phyloP scores from a whole-genome alignment of 2,329 filamentous ascomycete genomes.

The Pseudogymnoascus sp. region DNA sequence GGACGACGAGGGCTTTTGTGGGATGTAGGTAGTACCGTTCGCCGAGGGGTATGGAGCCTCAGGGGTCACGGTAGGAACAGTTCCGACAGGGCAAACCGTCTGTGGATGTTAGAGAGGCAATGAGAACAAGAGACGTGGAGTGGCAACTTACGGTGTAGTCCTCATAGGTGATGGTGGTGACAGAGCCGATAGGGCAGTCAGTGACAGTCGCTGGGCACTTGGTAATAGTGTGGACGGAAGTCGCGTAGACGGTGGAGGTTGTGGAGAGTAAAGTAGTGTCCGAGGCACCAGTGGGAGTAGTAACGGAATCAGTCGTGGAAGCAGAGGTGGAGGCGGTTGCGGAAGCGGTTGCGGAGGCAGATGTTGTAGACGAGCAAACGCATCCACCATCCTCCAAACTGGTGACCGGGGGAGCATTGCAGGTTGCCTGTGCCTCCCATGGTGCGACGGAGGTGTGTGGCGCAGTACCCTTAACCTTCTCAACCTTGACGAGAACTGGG shows the following conservation, averaged over 20 bases:
- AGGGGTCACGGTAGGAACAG: background rate
- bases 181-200: slow-evolving; percentile 32
- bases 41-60: background rate
- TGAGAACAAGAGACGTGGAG: background rate
- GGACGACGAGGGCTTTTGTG: background rate
- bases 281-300: background rate
- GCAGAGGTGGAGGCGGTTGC: background rate
- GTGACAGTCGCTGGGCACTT: slow-evolving; percentile 30
- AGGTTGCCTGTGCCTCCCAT: slow-evolving; percentile 37
- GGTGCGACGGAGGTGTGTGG: slow-evolving; percentile 27
- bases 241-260: slow-evolving; percentile 14
- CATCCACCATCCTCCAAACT: slow-evolving; percentile 28
- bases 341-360: background rate
- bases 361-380: slow-evolving; percentile 14
- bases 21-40: background rate
- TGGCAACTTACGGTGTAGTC: background rate
- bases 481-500: slow-evolving; percentile 57
- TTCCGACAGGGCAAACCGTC: background rate
- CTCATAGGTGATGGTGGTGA: slow-evolving; percentile 26
- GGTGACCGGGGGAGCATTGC: slow-evolving; percentile 37
- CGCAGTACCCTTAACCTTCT: slow-evolving; percentile 32
- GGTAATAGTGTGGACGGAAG: slow-evolving; percentile 15
- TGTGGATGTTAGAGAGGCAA: background rate
- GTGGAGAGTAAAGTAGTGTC: background rate
- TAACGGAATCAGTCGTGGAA: background rate